Percentiles rank a stretch among this genome's conserved stretches.
Evolutionary conservation across 1,139 yeast genomes (phyloP).

Genomic region (Scheffersomyces segobiensis): DNA sequence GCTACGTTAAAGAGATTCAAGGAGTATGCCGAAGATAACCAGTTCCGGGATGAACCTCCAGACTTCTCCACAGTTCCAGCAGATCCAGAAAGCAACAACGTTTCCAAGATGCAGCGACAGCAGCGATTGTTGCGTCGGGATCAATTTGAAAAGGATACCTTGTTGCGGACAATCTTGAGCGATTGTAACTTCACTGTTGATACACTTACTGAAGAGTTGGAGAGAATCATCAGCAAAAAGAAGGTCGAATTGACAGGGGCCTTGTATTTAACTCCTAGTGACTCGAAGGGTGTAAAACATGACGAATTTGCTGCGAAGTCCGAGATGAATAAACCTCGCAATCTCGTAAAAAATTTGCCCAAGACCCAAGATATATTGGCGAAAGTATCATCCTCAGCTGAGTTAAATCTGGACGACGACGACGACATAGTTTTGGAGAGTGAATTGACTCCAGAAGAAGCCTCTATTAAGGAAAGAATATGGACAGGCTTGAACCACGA

Average conservation of each 20-base stretch:
- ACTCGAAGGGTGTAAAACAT: conserved; percentile 14
- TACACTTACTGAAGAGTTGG: conserved; percentile 19
- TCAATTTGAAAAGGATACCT: conserved; percentile 10
- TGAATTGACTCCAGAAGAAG: conserved; percentile 67
- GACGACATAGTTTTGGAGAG: conserved; percentile 66
- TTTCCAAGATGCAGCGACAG: conserved; percentile 15
- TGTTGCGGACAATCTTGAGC: conserved; percentile 20
- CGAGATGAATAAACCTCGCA: conserved; percentile 52
- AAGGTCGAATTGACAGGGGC: conserved; percentile 18
- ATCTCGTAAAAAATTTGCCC: conserved; percentile 52
- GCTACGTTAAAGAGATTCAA: conserved; percentile 28
- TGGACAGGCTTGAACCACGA: conserved; percentile 93
- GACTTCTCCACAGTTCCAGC: conserved; percentile 1
- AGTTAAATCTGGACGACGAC: conserved; percentile 62
- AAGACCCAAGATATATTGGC: conserved; percentile 54
- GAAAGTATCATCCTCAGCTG: conserved; percentile 59
- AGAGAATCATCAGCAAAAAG: conserved; percentile 24
- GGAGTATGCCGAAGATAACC: background rate
- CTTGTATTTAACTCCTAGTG: conserved; percentile 26
- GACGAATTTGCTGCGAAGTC: conserved; percentile 19
- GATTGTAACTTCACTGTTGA: conserved; percentile 26
- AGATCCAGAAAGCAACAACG: conserved; percentile 8
- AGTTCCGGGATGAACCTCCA: background rate
- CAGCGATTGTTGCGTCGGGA: conserved; percentile 1
- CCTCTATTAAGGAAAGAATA: conserved; percentile 66